These are phyloP conservation scores for Fusarium floridanum DNA, from an alignment of 2,329 filamentous ascomycete genomes.

Conservation along the genomic window DNA sequence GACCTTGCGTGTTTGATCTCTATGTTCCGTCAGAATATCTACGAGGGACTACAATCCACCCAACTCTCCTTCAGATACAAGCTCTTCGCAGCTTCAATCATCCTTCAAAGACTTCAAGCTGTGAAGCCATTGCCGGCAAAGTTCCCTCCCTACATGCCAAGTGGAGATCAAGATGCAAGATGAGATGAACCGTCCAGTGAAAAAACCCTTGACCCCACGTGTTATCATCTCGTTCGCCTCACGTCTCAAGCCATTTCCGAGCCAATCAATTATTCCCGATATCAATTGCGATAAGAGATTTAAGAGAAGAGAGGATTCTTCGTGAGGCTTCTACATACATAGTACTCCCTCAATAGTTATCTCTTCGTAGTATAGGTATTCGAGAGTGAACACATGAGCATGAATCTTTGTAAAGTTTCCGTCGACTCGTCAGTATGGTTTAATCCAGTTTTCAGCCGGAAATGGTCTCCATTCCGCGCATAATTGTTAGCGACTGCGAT, in stretches of 20 bases:
- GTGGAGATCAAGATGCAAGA: conserved; percentile 15
- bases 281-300: background rate
- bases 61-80: background rate
- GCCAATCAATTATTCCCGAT: background rate
- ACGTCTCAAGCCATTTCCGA: background rate
- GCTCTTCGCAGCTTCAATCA: background rate
- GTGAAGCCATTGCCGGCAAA: background rate
- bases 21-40: too few species aligned
- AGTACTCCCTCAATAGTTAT: background rate
- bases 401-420: background rate
- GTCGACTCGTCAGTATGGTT: too few species aligned
- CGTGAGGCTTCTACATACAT: background rate
- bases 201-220: conserved; percentile 23
- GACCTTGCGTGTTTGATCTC: too few species aligned
- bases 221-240: conserved; percentile 8
- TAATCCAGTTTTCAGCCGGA: background rate
- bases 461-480: background rate
- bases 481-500: background rate
- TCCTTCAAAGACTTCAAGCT: background rate
- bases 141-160: conserved; percentile 18
- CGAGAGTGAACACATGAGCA: background rate
- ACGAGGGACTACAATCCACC: too few species aligned
- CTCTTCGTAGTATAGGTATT: background rate
- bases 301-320: background rate
- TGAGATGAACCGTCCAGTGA: conserved; percentile 28